These are phyloP conservation scores for Arabis alpina DNA, from an alignment of 345 rosid species.

Conservation along the genomic window DNA sequence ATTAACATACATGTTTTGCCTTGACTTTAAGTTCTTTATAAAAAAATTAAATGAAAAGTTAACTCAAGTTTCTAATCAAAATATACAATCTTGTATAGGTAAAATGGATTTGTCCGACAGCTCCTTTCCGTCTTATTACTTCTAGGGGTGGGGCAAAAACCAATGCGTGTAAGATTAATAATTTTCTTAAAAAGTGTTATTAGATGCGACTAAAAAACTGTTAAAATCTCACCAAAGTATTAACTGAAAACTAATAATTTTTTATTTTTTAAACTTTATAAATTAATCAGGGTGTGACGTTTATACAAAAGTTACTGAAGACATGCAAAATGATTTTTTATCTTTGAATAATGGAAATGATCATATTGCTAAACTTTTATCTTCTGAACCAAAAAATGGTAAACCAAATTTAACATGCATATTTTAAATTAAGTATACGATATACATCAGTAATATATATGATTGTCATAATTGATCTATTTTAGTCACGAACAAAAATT, in stretches of 20 bases:
- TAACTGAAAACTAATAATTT: too few relatives aligned
- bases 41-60: background rate
- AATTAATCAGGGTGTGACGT: constrained; percentile 68
- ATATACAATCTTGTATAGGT: constrained; percentile 47
- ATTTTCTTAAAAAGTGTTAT: too few relatives aligned
- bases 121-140: constrained; percentile 67
- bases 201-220: too few relatives aligned
- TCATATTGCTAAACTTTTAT: constrained; percentile 63
- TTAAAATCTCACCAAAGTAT: too few relatives aligned
- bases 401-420: constrained; percentile 9
- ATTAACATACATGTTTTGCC: background rate
- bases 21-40: background rate
- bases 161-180: constrained; percentile 73
- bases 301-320: constrained; percentile 59
- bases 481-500: too few relatives aligned
- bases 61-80: background rate
- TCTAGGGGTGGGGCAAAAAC: constrained; percentile 66
- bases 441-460: too few relatives aligned
- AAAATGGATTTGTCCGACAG: constrained; percentile 90
- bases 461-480: too few relatives aligned
- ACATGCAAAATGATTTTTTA: constrained; percentile 68
- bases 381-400: constrained; percentile 72
- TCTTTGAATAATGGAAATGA: constrained; percentile 70
- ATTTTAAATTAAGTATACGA: too few relatives aligned
- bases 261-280: background rate